Conservation (phyloP, 2,329 filamentous ascomycete species). For the Pseudocercospora eumusae region DNA sequence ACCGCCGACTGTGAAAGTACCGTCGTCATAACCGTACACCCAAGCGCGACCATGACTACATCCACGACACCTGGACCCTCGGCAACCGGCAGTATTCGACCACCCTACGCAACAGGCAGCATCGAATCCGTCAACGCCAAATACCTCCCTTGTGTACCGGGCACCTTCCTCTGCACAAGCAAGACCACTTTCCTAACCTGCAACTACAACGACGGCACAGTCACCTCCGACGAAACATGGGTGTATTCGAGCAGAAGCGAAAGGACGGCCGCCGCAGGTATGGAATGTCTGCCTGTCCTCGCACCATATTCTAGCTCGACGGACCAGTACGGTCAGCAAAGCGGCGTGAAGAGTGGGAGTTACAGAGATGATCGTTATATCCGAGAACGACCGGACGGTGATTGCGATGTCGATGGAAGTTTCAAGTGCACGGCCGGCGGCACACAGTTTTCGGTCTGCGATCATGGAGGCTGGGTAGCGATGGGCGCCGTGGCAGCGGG, state of each 20-base stretch:
- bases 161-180: conserved; percentile 45
- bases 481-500: conserved; percentile 39
- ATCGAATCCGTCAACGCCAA: conserved; percentile 21
- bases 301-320: conserved; percentile 30
- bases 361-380: conserved; percentile 41
- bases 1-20: conserved; percentile 30
- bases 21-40: conserved; percentile 28
- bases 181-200: conserved; percentile 42
- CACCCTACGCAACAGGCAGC: conserved; percentile 36
- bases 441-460: conserved; percentile 36
- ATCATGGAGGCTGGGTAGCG: conserved; percentile 37
- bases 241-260: conserved; percentile 35
- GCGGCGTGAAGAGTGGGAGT: conserved; percentile 30
- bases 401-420: conserved; percentile 24
- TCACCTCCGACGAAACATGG: conserved; percentile 29
- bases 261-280: conserved; percentile 40
- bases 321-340: conserved; percentile 33
- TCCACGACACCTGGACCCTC: conserved; percentile 18
- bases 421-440: conserved; percentile 36
- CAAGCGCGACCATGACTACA: conserved; percentile 15
- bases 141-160: conserved; percentile 44
- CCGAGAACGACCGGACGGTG: conserved; percentile 29
- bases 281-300: conserved; percentile 41
- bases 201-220: conserved; percentile 35
- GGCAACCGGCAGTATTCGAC: conserved; percentile 7